phyloP scores from a whole-genome alignment of 345 rosid species.

The Citrus australasica region DNA sequence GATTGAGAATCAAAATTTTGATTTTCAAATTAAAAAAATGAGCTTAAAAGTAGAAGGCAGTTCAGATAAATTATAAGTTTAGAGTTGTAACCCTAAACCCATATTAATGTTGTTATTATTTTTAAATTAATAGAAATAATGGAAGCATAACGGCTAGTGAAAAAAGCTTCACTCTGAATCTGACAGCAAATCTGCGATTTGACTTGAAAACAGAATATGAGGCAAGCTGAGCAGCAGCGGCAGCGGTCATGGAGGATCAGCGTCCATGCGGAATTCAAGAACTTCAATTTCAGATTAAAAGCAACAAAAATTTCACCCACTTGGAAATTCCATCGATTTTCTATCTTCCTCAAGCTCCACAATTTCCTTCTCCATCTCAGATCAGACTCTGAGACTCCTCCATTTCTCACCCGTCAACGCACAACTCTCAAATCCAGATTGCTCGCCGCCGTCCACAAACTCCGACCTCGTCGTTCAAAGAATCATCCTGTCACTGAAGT shows the following conservation, averaged over 20 bases:
- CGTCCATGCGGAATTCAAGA: conserved; percentile 23
- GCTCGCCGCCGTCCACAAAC: conserved; percentile 9
- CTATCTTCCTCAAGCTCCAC: conserved; percentile 28
- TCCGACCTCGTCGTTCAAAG: conserved; percentile 1
- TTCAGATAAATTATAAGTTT: too few species aligned
- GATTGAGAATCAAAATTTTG: too few species aligned
- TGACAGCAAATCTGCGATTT: neutral
- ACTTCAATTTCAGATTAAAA: conserved; percentile 27
- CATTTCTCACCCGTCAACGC: conserved; percentile 1
- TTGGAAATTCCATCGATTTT: conserved; percentile 20
- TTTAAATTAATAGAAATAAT: too few species aligned
- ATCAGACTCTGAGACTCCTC: conserved; percentile 13
- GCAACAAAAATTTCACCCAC: conserved; percentile 15
- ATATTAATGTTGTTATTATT: too few species aligned
- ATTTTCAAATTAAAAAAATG: too few species aligned
- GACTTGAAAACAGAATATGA: neutral
- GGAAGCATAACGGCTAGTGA: neutral
- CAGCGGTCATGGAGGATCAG: conserved; percentile 28
- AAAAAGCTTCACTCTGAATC: too few species aligned
- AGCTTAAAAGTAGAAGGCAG: too few species aligned
- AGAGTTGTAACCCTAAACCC: too few species aligned
- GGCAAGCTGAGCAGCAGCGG: conserved; percentile 24
- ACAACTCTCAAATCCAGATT: conserved; percentile 19
- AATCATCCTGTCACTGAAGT: neutral
- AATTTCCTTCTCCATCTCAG: conserved; percentile 21